A percentile compares a stretch with the other conserved stretches of the same genome.
These are phyloP conservation scores for Yamadazyma songkhlaensis DNA, from an alignment of 1,139 yeast species.

Conservation along the genomic window DNA sequence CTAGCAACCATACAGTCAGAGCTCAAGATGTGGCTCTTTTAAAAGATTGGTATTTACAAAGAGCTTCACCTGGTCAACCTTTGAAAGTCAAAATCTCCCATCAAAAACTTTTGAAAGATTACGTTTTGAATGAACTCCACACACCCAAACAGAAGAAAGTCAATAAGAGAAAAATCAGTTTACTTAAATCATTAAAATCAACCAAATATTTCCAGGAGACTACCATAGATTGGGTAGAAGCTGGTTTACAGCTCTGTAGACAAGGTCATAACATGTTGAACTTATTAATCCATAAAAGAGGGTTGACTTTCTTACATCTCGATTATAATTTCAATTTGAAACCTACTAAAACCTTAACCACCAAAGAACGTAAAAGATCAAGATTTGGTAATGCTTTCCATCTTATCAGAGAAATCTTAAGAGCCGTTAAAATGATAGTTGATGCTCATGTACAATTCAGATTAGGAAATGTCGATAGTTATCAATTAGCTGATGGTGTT, in stretches of 20 bases:
- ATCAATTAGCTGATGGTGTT: conserved; percentile 91
- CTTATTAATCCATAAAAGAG: conserved; percentile 83
- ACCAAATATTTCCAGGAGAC: conserved; percentile 93
- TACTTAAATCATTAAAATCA: conserved; percentile 65
- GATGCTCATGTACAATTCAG: conserved; percentile 93
- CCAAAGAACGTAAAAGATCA: conserved; percentile 93
- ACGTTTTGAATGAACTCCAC: conserved; percentile 72
- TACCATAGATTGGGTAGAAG: conserved; percentile 96
- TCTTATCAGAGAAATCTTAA: conserved; percentile 80
- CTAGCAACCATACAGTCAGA: conserved; percentile 68
- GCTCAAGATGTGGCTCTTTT: conserved; percentile 89
- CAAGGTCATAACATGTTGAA: conserved; percentile 96
- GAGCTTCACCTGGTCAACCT: conserved; percentile 58
- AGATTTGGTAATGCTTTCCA: conserved; percentile 97
- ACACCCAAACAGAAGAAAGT: conserved; percentile 24
- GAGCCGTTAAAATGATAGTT: conserved; percentile 78
- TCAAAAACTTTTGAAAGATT: conserved; percentile 76
- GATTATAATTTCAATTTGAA: conserved; percentile 95
- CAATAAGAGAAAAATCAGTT: conserved; percentile 48
- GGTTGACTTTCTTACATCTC: conserved; percentile 86
- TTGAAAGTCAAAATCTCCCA: conserved; percentile 81
- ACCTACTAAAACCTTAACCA: conserved; percentile 93
- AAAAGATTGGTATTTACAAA: conserved; percentile 79
- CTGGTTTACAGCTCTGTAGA: conserved; percentile 87
- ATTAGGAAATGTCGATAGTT: conserved; percentile 88